A percentile compares a stretch with the other conserved stretches of the same genome.
Evolutionary conservation across 2,329 filamentous ascomycete species (phyloP).

Genomic region (Sphaerostilbella broomeana): DNA sequence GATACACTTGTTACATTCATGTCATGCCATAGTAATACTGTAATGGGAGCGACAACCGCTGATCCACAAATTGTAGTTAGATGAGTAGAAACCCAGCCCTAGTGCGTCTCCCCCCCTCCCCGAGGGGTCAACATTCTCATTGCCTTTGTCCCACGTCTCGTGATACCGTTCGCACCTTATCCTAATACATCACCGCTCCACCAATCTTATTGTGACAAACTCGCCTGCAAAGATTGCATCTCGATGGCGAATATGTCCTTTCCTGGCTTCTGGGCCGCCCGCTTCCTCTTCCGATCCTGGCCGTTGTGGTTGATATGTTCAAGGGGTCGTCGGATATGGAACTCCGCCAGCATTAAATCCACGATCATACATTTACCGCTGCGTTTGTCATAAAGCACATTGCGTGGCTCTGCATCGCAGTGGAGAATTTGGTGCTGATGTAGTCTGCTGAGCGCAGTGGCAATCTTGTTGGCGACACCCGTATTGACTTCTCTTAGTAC

Average conservation of each 20-base stretch:
- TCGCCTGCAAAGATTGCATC: too few species aligned
- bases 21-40: too few species aligned
- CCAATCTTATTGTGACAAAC: too few species aligned
- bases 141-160: too few species aligned
- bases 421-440: conserved; percentile 21
- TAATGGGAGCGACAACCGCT: too few species aligned
- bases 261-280: neutral
- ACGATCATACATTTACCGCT: conserved; percentile 24
- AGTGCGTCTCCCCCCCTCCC: too few species aligned
- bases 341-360: conserved; percentile 24
- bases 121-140: too few species aligned
- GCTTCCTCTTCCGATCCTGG: neutral
- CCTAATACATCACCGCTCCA: neutral
- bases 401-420: conserved; percentile 24
- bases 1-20: too few species aligned
- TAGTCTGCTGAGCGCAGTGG: conserved; percentile 10
- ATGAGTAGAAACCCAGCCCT: too few species aligned
- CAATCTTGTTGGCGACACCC: conserved; percentile 5
- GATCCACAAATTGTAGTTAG: too few species aligned
- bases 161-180: neutral
- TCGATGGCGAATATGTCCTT: too few species aligned
- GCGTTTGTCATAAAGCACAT: conserved; percentile 25
- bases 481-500: neutral
- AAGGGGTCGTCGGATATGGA: neutral
- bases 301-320: neutral